phyloP scores from a whole-genome alignment of 177 flowering plant species.

The Viscum album region DNA sequence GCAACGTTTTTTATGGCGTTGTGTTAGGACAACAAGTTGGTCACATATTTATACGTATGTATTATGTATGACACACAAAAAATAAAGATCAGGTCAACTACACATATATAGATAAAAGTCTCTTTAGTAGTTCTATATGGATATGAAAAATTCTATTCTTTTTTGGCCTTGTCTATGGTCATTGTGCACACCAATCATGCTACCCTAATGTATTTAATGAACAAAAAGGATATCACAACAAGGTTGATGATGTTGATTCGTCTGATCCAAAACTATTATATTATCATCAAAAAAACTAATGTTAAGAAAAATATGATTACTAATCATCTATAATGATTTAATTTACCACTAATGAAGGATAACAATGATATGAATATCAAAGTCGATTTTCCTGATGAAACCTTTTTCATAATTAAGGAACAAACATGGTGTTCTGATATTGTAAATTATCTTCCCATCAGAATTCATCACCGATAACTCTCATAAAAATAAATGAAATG shows the following conservation, averaged over 20 bases:
- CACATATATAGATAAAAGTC: background rate
- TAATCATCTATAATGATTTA: no score
- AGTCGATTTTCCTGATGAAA: no score
- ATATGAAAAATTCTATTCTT: background rate
- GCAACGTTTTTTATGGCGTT: background rate
- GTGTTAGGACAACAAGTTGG: background rate
- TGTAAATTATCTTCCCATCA: no score
- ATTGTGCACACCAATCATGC: background rate
- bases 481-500: no score
- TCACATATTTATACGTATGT: background rate
- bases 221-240: background rate
- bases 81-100: background rate
- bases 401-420: no score
- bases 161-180: background rate
- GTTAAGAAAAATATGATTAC: background rate
- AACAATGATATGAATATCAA: no score
- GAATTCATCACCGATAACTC: no score
- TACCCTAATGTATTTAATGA: background rate
- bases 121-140: background rate
- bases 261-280: background rate
- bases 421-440: no score
- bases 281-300: background rate
- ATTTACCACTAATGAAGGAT: no score
- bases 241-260: background rate
- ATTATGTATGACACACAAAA: background rate